Base-by-base conservation (phyloP, 1,139 yeast genomes). In the Hansenula sp. region DNA sequence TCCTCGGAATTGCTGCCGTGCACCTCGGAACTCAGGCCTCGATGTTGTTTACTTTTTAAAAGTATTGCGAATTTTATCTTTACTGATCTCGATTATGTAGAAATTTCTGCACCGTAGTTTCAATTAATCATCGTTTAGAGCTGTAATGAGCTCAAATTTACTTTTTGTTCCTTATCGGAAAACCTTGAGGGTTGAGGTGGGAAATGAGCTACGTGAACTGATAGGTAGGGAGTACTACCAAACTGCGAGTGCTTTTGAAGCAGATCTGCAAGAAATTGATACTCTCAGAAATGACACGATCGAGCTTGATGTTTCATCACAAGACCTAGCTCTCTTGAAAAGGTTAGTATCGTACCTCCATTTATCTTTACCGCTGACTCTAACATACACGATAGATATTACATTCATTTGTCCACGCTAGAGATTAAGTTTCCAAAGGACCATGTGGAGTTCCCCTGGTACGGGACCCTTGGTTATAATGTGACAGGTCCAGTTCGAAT, bases 201-300 rank as follows among this genome's bases (percentile, higher is more conserved):
- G 72, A 1, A 55, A 60, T 0, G 70, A 67, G n/a, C 62, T 88
- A 16, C 60, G 71, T 3, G 64, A 67, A 13, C 65, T 79, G 31
- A 85, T 88, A 33, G 70, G 77, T 40, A 60, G 65, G 24, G 84
- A 83, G 45, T 85, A 77, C 54, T 82, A 77, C 59, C 95, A 87
- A 61, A 70, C 86, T 2, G 73, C 88, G 1, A 67, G 78, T 3
- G 68, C 70, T 9, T 85, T 84, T 55, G 70, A 71, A 19, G 55
- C 61, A 3, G 94, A 85, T 57, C 63, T 85, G 28, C 58, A 59
- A 2, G 62, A 63, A 31, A 61, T 84, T 11, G 67, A 68, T 39
- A 52, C 53, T 1, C 54, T 74, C 24, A 62, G 84, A 42, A 60
- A 62, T 18, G 55, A 55, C 40, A 60, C 64, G 6, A 50, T 62